These are phyloP conservation scores for Eimeria necatrix DNA, from an alignment of 169 alveolate species.

Conservation along the genomic window DNA sequence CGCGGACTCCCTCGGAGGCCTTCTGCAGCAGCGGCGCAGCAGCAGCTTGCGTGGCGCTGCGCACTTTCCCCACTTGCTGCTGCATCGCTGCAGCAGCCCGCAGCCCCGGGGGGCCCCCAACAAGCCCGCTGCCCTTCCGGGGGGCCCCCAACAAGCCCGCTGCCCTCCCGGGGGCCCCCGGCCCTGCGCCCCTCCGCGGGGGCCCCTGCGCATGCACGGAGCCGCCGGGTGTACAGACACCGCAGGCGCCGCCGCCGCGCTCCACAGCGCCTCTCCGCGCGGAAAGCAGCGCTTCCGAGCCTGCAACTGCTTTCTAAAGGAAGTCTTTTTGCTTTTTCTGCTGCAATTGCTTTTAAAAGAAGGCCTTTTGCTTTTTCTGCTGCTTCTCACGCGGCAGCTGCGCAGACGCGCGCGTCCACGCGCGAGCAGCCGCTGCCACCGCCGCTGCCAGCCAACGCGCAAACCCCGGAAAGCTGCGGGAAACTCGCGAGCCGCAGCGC, in stretches of 20 bases:
- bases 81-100: neutral
- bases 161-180: neutral
- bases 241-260: neutral
- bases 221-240: neutral
- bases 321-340: neutral
- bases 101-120: neutral
- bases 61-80: neutral
- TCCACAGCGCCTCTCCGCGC: neutral
- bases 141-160: neutral
- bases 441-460: too few relatives aligned
- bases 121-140: too few relatives aligned
- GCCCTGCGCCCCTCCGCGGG: neutral
- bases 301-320: neutral
- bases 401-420: too few relatives aligned
- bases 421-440: too few relatives aligned
- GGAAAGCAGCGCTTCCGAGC: neutral
- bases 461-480: neutral
- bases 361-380: neutral
- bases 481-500: neutral
- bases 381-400: neutral
- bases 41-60: conserved; percentile 38
- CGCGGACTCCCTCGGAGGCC: conserved; percentile 83
- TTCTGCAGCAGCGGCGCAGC: conserved; percentile 82
- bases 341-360: too few relatives aligned
- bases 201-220: neutral